Conservation (phyloP, 208 protist genomes). For the Trypanosoma vivax region DNA sequence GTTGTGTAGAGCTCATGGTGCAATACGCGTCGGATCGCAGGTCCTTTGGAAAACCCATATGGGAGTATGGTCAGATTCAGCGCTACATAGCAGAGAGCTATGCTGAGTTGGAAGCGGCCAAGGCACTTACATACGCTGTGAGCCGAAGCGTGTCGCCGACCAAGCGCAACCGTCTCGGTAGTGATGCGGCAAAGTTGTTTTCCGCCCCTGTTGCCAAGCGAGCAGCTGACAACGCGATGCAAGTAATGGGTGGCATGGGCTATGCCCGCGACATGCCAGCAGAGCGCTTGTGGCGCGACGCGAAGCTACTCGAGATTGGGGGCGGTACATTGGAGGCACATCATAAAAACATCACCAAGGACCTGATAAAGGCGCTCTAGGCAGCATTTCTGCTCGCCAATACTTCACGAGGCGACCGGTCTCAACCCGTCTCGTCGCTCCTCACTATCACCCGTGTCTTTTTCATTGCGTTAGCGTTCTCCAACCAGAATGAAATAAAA, state of each 20-base stretch:
- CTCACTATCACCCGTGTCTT: too few species aligned
- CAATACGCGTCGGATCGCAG: slow-evolving; percentile 86
- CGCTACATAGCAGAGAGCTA: slow-evolving; percentile 94
- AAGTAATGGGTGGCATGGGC: slow-evolving; percentile 93
- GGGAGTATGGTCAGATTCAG: slow-evolving; percentile 93
- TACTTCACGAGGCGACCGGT: too few species aligned
- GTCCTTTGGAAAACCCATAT: slow-evolving; percentile 90
- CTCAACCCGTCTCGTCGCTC: too few species aligned
- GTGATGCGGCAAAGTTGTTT: slow-evolving; percentile 92
- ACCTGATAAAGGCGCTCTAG: slow-evolving; percentile 33
- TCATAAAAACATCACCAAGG: slow-evolving; percentile 79
- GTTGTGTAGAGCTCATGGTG: slow-evolving; percentile 66
- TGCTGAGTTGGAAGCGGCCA: slow-evolving; percentile 75
- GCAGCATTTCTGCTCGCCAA: not conserved
- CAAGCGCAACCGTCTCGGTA: slow-evolving; percentile 69
- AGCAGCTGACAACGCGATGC: slow-evolving; percentile 92
- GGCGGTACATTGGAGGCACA: slow-evolving; percentile 78
- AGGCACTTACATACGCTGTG: slow-evolving; percentile 88
- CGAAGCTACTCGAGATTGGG: slow-evolving; percentile 94
- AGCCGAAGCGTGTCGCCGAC: slow-evolving; percentile 60
- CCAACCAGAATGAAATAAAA: too few species aligned
- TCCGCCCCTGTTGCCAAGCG: slow-evolving; percentile 90
- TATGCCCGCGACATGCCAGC: slow-evolving; percentile 94
- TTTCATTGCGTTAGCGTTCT: too few species aligned
- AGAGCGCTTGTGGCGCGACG: slow-evolving; percentile 93